Conservation (phyloP, 2,329 filamentous ascomycete species). For the Juglanconis sp. region DNA sequence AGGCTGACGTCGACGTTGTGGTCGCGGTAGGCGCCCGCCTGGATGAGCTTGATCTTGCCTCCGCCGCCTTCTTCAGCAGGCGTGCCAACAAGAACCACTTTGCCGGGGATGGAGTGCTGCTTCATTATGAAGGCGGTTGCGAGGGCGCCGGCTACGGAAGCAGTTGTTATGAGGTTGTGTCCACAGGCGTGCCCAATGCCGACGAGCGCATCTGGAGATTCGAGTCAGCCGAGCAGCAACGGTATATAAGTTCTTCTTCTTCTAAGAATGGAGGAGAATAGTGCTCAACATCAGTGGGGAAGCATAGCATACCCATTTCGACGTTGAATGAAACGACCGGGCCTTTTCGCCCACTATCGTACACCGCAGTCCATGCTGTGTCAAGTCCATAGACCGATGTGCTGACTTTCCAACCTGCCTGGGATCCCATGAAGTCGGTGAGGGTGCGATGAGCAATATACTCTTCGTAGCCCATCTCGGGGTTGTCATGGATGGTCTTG, state of each 20-base stretch:
- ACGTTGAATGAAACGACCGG: constrained; percentile 45
- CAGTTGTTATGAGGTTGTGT: constrained; percentile 51
- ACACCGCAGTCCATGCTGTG: constrained; percentile 52
- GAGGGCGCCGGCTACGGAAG: constrained; percentile 44
- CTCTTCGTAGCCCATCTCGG: constrained; percentile 46
- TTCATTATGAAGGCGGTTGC: constrained; percentile 44
- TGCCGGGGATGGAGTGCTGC: constrained; percentile 38
- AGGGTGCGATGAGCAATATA: constrained; percentile 47
- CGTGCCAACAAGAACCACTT: constrained; percentile 47
- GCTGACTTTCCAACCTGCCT: constrained; percentile 47
- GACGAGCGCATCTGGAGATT: constrained; percentile 42
- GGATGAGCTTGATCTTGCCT: constrained; percentile 41
- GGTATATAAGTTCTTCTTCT: rapidly evolving
- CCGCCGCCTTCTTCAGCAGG: constrained; percentile 42
- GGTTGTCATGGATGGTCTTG: constrained; percentile 49
- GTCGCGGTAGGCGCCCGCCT: constrained; percentile 41
- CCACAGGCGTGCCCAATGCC: constrained; percentile 52
- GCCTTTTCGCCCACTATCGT: constrained; percentile 42
- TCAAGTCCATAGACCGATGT: constrained; percentile 48
- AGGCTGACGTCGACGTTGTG: constrained; percentile 35
- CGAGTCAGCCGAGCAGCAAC: not conserved
- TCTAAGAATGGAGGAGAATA: too few species aligned
- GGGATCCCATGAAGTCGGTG: constrained; percentile 42
- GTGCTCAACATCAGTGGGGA: too few species aligned
- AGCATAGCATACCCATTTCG: constrained; percentile 39